Percentiles rank a stretch among this genome's conserved stretches.
Evolutionary conservation across 371 early-diverging fungal species (phyloP).

Genomic region (Mucor piriformis): DNA sequence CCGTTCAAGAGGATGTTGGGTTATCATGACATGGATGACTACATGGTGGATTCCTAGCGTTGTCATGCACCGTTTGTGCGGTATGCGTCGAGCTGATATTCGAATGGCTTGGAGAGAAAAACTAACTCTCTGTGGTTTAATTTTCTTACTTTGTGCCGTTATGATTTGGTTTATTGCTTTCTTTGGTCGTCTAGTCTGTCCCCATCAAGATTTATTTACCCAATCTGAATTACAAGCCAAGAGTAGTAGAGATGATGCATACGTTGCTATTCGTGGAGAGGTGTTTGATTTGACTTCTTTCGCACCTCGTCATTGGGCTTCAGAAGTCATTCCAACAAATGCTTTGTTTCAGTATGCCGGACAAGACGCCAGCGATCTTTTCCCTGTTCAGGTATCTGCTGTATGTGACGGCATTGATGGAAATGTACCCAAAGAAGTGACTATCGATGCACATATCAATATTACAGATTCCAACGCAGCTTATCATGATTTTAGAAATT

Average conservation of each 20-base stretch:
- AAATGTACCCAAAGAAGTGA: conserved; percentile 39
- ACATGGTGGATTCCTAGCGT: conserved; percentile 90
- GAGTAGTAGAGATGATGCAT: conserved; percentile 49
- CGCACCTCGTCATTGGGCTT: conserved; percentile 60
- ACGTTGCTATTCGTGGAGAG: conserved; percentile 72
- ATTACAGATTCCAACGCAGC: conserved; percentile 45
- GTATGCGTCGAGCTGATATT: conserved; percentile 80
- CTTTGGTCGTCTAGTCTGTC: conserved; percentile 85
- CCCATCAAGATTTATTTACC: conserved; percentile 73
- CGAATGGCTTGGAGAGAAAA: conserved; percentile 89
- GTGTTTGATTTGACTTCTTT: conserved; percentile 73
- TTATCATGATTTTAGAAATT: conserved; percentile 50
- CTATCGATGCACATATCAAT: conserved; percentile 42
- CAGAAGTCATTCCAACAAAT: conserved; percentile 45
- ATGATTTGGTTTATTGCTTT: conserved; percentile 73
- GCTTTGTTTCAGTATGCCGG: conserved; percentile 67
- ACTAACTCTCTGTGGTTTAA: conserved; percentile 75
- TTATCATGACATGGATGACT: conserved; percentile 76
- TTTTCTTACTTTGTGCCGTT: conserved; percentile 61
- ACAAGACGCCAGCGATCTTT: conserved; percentile 67
- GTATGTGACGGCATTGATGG: conserved; percentile 48
- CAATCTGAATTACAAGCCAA: conserved; percentile 51
- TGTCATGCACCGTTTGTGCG: conserved; percentile 56
- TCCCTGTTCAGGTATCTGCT: conserved; percentile 78
- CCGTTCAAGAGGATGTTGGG: conserved; percentile 72